These are phyloP conservation scores for Aspergillus alliaceus DNA, from an alignment of 2,329 filamentous ascomycete species.

Conservation along the genomic window DNA sequence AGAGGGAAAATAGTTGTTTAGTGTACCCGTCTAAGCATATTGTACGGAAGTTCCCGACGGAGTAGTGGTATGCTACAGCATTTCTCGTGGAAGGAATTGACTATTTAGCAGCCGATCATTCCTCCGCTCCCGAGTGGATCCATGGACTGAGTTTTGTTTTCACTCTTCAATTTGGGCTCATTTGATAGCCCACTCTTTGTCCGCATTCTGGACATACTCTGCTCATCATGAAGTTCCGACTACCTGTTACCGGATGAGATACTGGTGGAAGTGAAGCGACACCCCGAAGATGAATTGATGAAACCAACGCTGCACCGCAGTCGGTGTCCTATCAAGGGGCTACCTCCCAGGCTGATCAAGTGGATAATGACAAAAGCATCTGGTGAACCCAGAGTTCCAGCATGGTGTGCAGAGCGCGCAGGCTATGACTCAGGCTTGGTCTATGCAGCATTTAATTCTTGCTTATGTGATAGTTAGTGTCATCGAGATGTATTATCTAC, in stretches of 20 bases:
- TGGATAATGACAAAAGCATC: constrained; percentile 4
- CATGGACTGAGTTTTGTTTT: neutral
- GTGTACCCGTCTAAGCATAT: neutral
- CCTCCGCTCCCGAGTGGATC: neutral
- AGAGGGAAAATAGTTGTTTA: neutral
- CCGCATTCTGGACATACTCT: neutral
- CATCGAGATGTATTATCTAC: neutral
- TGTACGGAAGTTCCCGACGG: neutral
- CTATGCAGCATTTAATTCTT: constrained; percentile 9
- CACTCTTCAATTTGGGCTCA: neutral
- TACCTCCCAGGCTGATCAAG: neutral
- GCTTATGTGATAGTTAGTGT: constrained; percentile 5
- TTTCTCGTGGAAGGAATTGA: neutral
- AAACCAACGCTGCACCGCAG: neutral
- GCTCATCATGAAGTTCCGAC: neutral
- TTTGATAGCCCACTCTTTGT: neutral
- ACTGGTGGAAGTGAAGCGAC: neutral
- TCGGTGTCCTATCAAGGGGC: neutral
- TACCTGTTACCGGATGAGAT: constrained; percentile 5
- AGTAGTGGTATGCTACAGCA: neutral
- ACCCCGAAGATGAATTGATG: neutral
- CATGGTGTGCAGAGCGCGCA: constrained; percentile 17
- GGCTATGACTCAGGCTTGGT: constrained; percentile 18
- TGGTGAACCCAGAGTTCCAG: constrained; percentile 14
- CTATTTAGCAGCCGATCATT: neutral